Conservation (phyloP, 345 rosid species). For the Balakata baccata region DNA sequence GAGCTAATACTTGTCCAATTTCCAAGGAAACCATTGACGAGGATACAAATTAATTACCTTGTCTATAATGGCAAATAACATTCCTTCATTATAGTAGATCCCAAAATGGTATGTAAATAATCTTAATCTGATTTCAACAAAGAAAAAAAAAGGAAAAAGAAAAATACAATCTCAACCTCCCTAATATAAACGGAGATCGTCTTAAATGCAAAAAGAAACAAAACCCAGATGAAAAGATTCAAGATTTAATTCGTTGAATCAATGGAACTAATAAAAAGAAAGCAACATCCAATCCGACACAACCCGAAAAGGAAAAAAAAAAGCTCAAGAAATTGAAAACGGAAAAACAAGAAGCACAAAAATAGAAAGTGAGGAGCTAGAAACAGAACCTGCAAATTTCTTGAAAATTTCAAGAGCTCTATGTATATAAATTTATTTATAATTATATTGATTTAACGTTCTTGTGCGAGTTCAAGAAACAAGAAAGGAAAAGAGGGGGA, state of each 20-base stretch:
- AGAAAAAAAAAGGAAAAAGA: neutral
- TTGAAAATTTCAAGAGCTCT: neutral
- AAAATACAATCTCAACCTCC: neutral
- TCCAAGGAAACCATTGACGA: constrained; percentile 17
- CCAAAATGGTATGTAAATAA: too few relatives aligned
- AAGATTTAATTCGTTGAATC: constrained; percentile 6
- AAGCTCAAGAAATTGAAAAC: too few relatives aligned
- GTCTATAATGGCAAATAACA: constrained; percentile 12
- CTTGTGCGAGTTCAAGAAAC: neutral
- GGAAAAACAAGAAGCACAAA: neutral
- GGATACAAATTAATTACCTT: constrained; percentile 7
- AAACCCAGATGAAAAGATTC: neutral
- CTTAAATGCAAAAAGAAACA: neutral
- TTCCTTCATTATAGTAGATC: neutral
- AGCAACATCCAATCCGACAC: neutral
- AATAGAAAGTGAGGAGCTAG: neutral
- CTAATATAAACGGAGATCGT: constrained; percentile 2
- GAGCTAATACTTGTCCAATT: constrained; percentile 3
- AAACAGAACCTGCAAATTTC: neutral
- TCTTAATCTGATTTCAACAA: too few relatives aligned
- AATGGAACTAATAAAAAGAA: neutral
- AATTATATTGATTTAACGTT: neutral
- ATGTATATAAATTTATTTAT: neutral
- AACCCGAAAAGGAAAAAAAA: neutral
- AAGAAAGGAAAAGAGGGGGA: neutral